These are phyloP conservation scores for Achaetomiella virescens DNA, from an alignment of 495 filamentous ascomycete species.

Conservation along the genomic window DNA sequence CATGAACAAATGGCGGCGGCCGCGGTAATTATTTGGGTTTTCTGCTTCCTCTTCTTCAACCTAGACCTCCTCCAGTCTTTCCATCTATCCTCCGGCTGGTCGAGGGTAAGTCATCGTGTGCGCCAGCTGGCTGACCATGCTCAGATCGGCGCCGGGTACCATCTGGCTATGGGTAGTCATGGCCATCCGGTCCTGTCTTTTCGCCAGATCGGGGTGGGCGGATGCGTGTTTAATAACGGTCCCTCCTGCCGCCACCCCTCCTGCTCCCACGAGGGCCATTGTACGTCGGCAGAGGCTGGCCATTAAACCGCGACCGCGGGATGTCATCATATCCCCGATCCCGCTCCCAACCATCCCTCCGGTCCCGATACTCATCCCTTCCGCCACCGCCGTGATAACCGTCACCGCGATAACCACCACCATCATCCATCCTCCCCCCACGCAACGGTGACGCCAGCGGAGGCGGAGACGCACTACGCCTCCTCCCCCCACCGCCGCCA, in stretches of 20 bases:
- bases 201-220: background rate
- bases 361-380: background rate
- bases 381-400: conserved; percentile 7
- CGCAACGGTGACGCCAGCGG: background rate
- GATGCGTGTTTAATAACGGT: background rate
- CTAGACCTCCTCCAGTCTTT: too few relatives aligned
- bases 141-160: too few relatives aligned
- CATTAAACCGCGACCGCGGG: conserved; percentile 27
- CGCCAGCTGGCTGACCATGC: too few relatives aligned
- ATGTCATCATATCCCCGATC: conserved; percentile 10
- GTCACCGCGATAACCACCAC: background rate
- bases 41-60: too few relatives aligned
- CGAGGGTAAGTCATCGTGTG: too few relatives aligned
- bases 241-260: conserved; percentile 8
- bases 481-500: background rate
- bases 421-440: too few relatives aligned
- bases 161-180: too few relatives aligned
- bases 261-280: conserved; percentile 1
- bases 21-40: background rate
- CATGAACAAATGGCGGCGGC: background rate
- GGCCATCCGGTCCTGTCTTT: background rate
- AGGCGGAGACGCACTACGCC: too few relatives aligned
- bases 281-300: conserved; percentile 27
- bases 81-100: too few relatives aligned
- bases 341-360: background rate